Base-by-base conservation (phyloP, 2,329 filamentous ascomycete genomes). In the Colletotrichum endophyticum region DNA sequence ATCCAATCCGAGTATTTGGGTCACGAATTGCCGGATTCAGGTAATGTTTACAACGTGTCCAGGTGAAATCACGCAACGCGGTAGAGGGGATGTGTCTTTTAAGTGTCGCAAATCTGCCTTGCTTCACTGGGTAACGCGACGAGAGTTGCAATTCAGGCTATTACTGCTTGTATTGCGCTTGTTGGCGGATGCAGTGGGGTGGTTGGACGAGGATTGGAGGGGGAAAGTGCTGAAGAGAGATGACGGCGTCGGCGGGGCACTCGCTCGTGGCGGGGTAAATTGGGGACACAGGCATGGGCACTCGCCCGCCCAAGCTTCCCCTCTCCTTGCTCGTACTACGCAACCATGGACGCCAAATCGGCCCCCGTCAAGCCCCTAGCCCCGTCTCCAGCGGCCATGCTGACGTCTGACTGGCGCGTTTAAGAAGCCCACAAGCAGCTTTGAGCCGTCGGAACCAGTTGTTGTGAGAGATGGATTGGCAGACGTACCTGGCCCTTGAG, bases 191-290 rank as follows among this genome's bases (percentile, higher is more conserved):
- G 49, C 36, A 66, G 73, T 70, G 73, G 73, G 73, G 70, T 62
- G 36, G 28, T 64, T 49, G 39, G 15, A 59, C 39, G 56, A 59
- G 72, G 66, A 73, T 72, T 49, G 68, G 62, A 66, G 72, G 63
- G 73, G 70, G 49, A 30, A 39, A 36, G 9, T 34, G 34, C 27
- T 69, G 57, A 69, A 69, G 49, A 73, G 63, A 69, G 59, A 74
- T 69, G 64, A 76, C 36, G n/a, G 39, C 30, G 44, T 39, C 62
- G 66, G 73, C 73, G 70, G 70, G 70, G 64, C 63, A 53, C n/a
- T 30, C 27, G 73, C 73, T 56, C 56, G 36, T 64, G 49, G 76
- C 73, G 76, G 76, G 76, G 76, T 77, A 76, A 76, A 73, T 77
- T 77, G 76, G 69, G 67, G 73, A 73, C 64, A 34, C 19, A 22